Percentiles rank a stretch among this genome's conserved stretches.
Conservation (phyloP, 495 filamentous ascomycete species). For the Bacidia gigantensis region DNA sequence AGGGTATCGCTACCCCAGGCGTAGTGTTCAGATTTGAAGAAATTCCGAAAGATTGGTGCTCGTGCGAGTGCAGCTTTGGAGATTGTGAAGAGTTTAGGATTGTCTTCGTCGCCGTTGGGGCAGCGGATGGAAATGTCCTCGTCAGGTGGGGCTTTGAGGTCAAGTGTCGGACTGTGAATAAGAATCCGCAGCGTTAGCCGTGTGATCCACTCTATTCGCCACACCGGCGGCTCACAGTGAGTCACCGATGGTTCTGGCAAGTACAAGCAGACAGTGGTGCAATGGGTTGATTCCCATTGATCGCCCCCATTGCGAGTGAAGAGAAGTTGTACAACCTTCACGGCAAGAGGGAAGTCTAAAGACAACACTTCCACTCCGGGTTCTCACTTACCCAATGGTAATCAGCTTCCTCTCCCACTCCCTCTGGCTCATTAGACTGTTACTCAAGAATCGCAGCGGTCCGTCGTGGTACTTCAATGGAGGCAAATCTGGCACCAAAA, state of each 20-base stretch:
- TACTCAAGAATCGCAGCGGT: conserved; percentile 13
- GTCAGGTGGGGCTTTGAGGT: not conserved
- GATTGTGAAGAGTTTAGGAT: conserved; percentile 4
- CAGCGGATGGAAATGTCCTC: conserved; percentile 14
- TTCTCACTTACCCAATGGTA: conserved; percentile 3
- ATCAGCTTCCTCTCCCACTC: conserved; percentile 12
- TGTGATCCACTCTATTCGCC: no score
- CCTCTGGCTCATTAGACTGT: conserved; percentile 10
- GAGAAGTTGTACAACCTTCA: no score
- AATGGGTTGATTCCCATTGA: no score
- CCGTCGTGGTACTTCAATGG: conserved; percentile 8
- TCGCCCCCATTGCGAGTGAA: no score
- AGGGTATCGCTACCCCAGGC: conserved; percentile 9
- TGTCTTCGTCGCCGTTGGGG: not conserved
- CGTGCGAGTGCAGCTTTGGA: conserved; percentile 10
- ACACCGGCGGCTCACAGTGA: no score
- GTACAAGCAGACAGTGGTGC: no score
- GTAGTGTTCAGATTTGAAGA: conserved; percentile 16
- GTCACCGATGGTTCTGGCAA: no score
- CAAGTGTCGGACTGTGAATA: not conserved
- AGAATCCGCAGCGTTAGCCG: not conserved
- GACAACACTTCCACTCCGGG: no score
- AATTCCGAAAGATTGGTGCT: conserved; percentile 12
- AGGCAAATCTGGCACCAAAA: conserved; percentile 7
- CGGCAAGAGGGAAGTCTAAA: no score